Base-by-base conservation (phyloP, 1,284 basidiomycete genomes). In the Psilocybe mexicana region DNA sequence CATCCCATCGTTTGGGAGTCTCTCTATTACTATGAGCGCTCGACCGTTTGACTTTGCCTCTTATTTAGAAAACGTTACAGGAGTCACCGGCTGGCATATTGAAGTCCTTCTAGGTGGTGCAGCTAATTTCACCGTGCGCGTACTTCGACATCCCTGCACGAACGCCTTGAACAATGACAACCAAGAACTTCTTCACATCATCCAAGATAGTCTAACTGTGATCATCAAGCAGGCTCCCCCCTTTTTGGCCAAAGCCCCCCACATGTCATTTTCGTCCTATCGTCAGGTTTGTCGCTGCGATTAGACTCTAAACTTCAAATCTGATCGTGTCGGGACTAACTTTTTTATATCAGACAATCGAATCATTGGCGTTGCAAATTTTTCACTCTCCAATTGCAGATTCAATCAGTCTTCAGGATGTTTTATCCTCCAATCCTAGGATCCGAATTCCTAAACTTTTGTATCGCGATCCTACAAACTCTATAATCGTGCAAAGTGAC, bases 401-500 rank as follows among this genome's bases (percentile, higher is more conserved):
- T 30, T 33, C 36, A 30, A 24, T 26, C 11, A 45, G 23, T 42
- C 51, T 55, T 44, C 40, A 28, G 2, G 24, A 30, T 14, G 23
- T 55, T 36, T 36, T 59, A 7, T 28, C 30, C 42, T 35, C 24
- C 43, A 54, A 55, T 50, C 45, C 56, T 45, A 42, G 50, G 42
- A 50, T 61, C 11, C 56, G 42, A 12, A 50, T 61, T 43, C 57
- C 60, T 12, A 33, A 44, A 36, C 28, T 58, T 3, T 28, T 61
- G 26, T 25, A 5, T 36, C 48, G 55, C 42, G 60, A 61, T 40
- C 18, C 38, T 12, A 30, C 44, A 26, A 30, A 45, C 44, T 47
- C 46, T 24, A 26, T 61, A 10, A 42, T 61, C 26, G 50, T 61
- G 23, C 60, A 58, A 50, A 58, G 47, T 38, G 59, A 61, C n/a